These are phyloP conservation scores for Hypocrella siamensis DNA, from an alignment of 2,329 filamentous ascomycete genomes.

Conservation along the genomic window DNA sequence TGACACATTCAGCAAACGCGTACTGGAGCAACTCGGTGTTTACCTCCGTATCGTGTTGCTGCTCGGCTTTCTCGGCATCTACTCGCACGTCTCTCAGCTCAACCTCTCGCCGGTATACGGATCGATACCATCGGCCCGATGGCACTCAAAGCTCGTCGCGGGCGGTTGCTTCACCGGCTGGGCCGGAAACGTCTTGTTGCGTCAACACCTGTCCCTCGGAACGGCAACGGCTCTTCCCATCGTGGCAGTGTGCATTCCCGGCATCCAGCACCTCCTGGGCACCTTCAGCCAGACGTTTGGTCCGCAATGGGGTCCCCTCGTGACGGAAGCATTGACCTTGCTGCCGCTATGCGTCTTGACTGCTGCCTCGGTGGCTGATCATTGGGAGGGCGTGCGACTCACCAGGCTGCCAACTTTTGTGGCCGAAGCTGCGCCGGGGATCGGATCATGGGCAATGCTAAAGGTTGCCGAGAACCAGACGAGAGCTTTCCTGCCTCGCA, in stretches of 20 bases:
- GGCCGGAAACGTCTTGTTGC: constrained; percentile 45
- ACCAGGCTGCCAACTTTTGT: constrained; percentile 38
- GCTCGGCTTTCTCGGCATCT: constrained; percentile 31
- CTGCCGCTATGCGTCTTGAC: constrained; percentile 53
- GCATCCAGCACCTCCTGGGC: constrained; percentile 57
- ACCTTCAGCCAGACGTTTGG: constrained; percentile 50
- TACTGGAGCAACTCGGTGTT: constrained; percentile 20
- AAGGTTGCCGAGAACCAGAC: constrained; percentile 30
- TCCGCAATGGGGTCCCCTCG: constrained; percentile 53
- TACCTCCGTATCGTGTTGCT: constrained; percentile 18
- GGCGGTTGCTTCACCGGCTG: constrained; percentile 56
- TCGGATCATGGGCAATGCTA: constrained; percentile 52
- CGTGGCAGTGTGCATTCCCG: constrained; percentile 59
- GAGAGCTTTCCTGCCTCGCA: constrained; percentile 22
- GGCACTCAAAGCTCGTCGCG: constrained; percentile 53
- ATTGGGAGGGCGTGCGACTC: constrained; percentile 46
- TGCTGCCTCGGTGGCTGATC: constrained; percentile 44
- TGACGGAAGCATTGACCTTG: constrained; percentile 60
- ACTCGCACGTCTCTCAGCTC: constrained; percentile 56
- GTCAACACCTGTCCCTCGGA: constrained; percentile 27
- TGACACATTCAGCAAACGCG: constrained; percentile 16
- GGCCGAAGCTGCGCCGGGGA: constrained; percentile 47
- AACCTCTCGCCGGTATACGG: constrained; percentile 80
- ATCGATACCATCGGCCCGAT: constrained; percentile 57
- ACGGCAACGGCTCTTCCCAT: constrained; percentile 47